A percentile compares a stretch with the other conserved stretches of the same genome.
Conservation (phyloP, 1,284 basidiomycete genomes). For the Fistulina hepatica region DNA sequence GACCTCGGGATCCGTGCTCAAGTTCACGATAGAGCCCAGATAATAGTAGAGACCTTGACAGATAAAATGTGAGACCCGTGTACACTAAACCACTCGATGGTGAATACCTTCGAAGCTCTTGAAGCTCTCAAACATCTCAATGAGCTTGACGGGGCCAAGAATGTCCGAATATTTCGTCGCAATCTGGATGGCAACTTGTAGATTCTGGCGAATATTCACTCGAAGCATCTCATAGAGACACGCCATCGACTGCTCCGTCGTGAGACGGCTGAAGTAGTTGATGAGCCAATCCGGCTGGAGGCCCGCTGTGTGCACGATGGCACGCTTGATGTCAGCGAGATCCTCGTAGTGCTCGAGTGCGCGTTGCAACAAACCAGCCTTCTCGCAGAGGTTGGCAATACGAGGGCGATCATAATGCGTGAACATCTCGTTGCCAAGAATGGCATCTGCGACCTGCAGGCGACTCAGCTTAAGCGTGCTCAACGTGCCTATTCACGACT, state of each 20-base stretch:
- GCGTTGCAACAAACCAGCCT: conserved; percentile 91
- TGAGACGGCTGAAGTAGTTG: conserved; percentile 94
- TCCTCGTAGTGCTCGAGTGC: conserved; percentile 98
- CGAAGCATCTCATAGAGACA: conserved; percentile 97
- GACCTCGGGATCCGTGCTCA: conserved; percentile 93
- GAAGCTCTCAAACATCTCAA: conserved; percentile 98
- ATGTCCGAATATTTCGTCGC: conserved; percentile 99
- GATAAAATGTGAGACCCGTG: no score
- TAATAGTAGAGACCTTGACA: conserved; percentile 88
- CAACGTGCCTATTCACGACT: no score
- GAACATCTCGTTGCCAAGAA: conserved; percentile 99
- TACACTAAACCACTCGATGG: background rate
- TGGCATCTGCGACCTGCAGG: conserved; percentile 99
- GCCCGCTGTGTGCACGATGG: conserved; percentile 86
- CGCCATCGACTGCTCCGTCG: conserved; percentile 97
- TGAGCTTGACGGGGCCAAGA: conserved; percentile 92
- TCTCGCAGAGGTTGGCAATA: conserved; percentile 97
- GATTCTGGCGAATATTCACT: conserved; percentile 95
- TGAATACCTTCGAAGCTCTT: conserved; percentile 90
- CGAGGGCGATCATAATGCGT: conserved; percentile 93
- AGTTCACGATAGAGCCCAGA: conserved; percentile 94
- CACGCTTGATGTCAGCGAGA: conserved; percentile 94
- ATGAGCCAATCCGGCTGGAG: conserved; percentile 95
- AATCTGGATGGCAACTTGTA: conserved; percentile 95
- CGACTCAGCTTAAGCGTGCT: no score